Base-by-base conservation (phyloP, 2,329 filamentous ascomycete species). In the Cryphonectria naterciae region DNA sequence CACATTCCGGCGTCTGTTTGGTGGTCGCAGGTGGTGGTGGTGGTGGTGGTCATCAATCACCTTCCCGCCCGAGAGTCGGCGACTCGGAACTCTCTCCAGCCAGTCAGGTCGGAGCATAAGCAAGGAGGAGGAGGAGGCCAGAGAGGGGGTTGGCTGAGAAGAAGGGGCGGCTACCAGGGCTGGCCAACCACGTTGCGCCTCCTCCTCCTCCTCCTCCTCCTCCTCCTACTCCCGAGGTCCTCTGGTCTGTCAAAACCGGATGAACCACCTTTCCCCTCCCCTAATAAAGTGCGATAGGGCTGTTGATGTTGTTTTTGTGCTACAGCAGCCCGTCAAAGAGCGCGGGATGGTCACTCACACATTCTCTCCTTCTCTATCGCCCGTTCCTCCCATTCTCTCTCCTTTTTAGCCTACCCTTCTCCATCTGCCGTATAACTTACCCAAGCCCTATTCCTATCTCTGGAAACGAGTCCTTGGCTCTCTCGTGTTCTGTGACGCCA, bases 371-470 rank as follows among this genome's bases (percentile, higher is more conserved):
- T 43, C 15, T 43, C 41, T 46, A 1, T 46, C 17, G 19, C 17
- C 19, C 43, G 28, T 32, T 19, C 43, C 17, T 22, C 17, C 19
- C 43, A 3, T 32, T 19, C 43, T 19, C 5, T 46, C 43, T 11
- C 37, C 37, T 39, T 39, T 39, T 11, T 1, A 10, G 37, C 37
- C 37, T 39, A 39, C 10, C 37, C 37, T 39, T 39, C 37, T 2
- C 49, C 64, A 49, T 66, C 49, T 66, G 49, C 65, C n/a, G 52
- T 58, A 56, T 67, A n/a, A 58, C 65, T 35, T n/a, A 37, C 7
- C 7, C 17, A 49, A n/a, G 46, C 19, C 46, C 37, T 37, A 10
- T 49, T 46, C 17, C 43, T 49, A 2, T 28, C n/a, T 13, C 11
- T 17, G 37, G 61, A 63, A 46, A 28, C n/a, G 22, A n/a, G 35